A percentile compares a stretch with the other conserved stretches of the same genome.
Conservation (phyloP, 2,329 filamentous ascomycete species). For the Penicillium rolfsii region DNA sequence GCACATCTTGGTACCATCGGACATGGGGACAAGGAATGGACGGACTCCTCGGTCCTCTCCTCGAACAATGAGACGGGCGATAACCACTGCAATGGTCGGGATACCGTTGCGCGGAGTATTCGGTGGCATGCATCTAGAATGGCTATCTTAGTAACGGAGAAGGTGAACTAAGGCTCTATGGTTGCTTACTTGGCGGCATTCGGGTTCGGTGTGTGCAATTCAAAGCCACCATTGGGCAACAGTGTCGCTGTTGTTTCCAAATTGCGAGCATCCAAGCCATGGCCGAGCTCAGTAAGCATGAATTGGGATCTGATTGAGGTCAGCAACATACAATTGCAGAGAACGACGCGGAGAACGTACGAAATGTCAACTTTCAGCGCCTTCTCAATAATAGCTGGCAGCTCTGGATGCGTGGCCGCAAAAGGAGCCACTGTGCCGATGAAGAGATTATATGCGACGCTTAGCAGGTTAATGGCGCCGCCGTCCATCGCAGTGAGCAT, state of each 20-base stretch:
- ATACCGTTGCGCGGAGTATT: constrained; percentile 20
- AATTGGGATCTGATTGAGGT: constrained; percentile 31
- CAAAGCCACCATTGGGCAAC: constrained; percentile 38
- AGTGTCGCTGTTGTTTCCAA: constrained; percentile 45
- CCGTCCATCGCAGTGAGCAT: constrained; percentile 8
- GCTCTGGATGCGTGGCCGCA: not conserved
- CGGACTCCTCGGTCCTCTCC: constrained; percentile 27
- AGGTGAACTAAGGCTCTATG: constrained; percentile 7
- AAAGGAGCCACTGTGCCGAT: constrained; percentile 10
- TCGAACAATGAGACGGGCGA: constrained; percentile 25
- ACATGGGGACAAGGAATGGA: constrained; percentile 26
- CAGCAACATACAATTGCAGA: not conserved
- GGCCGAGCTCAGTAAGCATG: constrained; percentile 47
- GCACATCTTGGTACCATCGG: constrained; percentile 27
- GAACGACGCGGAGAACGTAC: not conserved
- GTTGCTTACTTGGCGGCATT: constrained; percentile 40
- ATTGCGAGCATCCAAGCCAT: constrained; percentile 46
- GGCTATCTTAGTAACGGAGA: not conserved
- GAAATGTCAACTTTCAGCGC: not conserved
- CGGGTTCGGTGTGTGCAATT: constrained; percentile 38
- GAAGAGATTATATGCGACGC: constrained; percentile 11
- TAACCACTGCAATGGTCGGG: constrained; percentile 24
- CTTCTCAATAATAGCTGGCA: not conserved
- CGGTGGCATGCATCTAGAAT: constrained; percentile 29
- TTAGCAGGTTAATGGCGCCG: constrained; percentile 8